A percentile compares a stretch with the other conserved stretches of the same genome.
These are phyloP conservation scores for Rhizopus stolonifer DNA, from an alignment of 371 early-diverging fungal species.

Conservation along the genomic window DNA sequence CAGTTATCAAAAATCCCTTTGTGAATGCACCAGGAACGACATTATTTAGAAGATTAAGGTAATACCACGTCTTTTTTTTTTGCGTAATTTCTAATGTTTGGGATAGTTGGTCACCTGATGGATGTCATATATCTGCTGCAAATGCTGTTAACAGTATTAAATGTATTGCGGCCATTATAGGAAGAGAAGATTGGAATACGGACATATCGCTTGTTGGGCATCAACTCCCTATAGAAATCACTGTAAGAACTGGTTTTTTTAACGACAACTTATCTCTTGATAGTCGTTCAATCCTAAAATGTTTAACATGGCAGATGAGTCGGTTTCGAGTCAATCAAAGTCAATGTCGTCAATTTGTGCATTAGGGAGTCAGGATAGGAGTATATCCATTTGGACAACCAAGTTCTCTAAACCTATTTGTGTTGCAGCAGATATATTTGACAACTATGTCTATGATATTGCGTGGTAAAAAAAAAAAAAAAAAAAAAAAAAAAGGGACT, in stretches of 20 bases:
- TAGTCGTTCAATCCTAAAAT: conserved; percentile 78
- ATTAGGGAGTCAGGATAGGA: conserved; percentile 89
- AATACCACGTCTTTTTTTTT: too few species aligned
- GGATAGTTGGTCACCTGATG: conserved; percentile 95
- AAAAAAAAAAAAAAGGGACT: conserved; percentile 4
- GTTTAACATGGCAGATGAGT: conserved; percentile 52
- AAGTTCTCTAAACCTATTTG: conserved; percentile 71
- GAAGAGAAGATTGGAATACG: conserved; percentile 76
- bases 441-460: conserved; percentile 84
- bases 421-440: conserved; percentile 74
- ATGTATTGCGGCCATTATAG: conserved; percentile 83
- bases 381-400: conserved; percentile 90
- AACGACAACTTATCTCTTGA: background rate
- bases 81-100: too few species aligned
- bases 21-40: conserved; percentile 76
- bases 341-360: conserved; percentile 74
- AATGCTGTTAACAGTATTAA: conserved; percentile 85
- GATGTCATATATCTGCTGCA: conserved; percentile 83
- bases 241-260: conserved; percentile 50
- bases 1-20: conserved; percentile 75
- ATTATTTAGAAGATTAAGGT: conserved; percentile 86
- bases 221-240: conserved; percentile 85
- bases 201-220: conserved; percentile 91
- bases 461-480: conserved; percentile 71
- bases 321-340: conserved; percentile 15